A percentile compares a stretch with the other conserved stretches of the same genome.
Conservation (phyloP, 2,329 filamentous ascomycete genomes). For the Xylaria sp. region DNA sequence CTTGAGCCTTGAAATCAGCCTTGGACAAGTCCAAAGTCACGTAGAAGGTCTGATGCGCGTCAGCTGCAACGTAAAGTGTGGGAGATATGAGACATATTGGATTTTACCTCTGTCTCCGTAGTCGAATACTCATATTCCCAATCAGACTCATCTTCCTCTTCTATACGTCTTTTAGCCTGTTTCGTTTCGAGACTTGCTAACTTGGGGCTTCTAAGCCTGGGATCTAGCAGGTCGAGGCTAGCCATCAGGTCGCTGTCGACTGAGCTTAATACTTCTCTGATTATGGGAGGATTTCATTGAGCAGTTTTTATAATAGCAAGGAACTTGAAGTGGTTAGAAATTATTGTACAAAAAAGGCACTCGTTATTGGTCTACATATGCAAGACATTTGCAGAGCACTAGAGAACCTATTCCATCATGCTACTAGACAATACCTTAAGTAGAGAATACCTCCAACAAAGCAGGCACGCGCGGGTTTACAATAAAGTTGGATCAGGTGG, state of each 20-base stretch:
- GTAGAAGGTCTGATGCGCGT: constrained; percentile 67
- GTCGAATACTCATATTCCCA: constrained; percentile 76
- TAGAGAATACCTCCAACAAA: no score
- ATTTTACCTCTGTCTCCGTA: constrained; percentile 68
- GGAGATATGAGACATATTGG: constrained; percentile 5
- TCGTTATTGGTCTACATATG: constrained; percentile 21
- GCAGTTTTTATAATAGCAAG: constrained; percentile 1
- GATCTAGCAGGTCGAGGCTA: constrained; percentile 41
- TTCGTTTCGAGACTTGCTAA: constrained; percentile 19
- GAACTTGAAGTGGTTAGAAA: background rate
- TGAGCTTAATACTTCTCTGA: constrained; percentile 31
- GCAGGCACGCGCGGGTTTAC: background rate
- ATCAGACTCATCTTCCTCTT: constrained; percentile 65
- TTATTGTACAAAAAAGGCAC: background rate
- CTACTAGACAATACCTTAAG: background rate
- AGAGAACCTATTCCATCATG: constrained; percentile 3
- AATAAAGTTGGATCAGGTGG: constrained; percentile 11
- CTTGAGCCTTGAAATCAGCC: constrained; percentile 64
- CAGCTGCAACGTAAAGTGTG: constrained; percentile 2
- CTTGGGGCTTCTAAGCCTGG: constrained; percentile 33
- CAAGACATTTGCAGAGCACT: constrained; percentile 4
- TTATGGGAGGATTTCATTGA: constrained; percentile 40
- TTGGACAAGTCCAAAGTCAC: constrained; percentile 72
- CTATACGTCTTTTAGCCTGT: constrained; percentile 15
- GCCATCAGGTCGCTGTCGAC: constrained; percentile 44